Base-by-base conservation (phyloP, 2,329 filamentous ascomycete genomes). In the Colletotrichum sp. region DNA sequence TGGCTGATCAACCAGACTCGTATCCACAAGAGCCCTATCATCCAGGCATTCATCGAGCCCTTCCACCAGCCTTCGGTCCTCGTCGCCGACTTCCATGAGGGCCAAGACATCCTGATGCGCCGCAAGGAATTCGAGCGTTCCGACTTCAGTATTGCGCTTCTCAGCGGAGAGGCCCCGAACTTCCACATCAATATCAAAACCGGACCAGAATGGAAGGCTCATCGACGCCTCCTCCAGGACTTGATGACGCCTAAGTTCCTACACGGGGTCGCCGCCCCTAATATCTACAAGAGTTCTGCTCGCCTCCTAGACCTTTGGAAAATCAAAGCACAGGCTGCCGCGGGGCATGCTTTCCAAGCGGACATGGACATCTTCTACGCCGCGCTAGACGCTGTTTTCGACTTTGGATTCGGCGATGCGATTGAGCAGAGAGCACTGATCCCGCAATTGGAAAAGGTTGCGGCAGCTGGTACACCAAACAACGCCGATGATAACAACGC, bases 181-280 rank as follows among this genome's bases (percentile, higher is more conserved):
- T 79, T 82, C 59, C 85, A 86, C 76, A 83, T 86, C 68, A 78
- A 78, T 2, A 83, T 85, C 82, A 74, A 79, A 57, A 81, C 83
- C 1, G 71, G 77, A 2, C 80, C 84, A 32, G 80, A 83, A 4
- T 84, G 83, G 78, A 84, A 81, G 73, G 64, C 57, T 8, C 82
- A 85, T 59, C 83, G 80, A 59, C 80, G 82, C 34, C 80, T 86
- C 3, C 72, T 85, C 2, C 79, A 81, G 59, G 85, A 86, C 57
- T 73, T 86, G 9, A 86, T 86, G 85, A 80, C 84, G 2, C 82
- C 84, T 0, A 78, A 65, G 18, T 86, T 86, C 67, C 76, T 86
- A 12, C 79, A 84, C 52, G 74, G 75, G 8, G 77, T 85, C 28
- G 82, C 83, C 0, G 83, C 81, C 3, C 85, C 84, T 3, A 79